Conservation (phyloP, 176 grass and related monocot genomes). For the Tuctoria greenei region DNA sequence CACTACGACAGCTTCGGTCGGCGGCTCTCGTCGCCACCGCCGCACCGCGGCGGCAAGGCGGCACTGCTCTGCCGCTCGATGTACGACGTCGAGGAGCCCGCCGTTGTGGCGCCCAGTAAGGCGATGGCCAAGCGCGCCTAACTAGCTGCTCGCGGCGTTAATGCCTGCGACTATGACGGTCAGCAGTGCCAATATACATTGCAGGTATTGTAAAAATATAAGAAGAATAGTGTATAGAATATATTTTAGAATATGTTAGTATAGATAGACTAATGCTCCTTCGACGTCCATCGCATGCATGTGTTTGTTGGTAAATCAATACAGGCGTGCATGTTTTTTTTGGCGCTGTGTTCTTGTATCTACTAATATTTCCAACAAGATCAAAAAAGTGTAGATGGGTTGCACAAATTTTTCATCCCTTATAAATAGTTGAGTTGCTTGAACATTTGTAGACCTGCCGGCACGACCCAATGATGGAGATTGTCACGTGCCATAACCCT, state of each 20-base stretch:
- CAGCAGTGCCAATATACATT: too few relatives aligned
- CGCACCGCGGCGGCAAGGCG: neutral
- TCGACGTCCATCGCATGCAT: neutral
- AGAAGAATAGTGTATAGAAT: too few relatives aligned
- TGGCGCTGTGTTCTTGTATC: neutral
- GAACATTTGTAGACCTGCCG: too few relatives aligned
- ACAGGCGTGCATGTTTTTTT: neutral
- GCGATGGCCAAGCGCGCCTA: neutral
- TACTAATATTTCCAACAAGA: too few relatives aligned
- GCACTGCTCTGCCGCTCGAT: slow-evolving; percentile 17
- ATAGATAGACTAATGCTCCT: too few relatives aligned
- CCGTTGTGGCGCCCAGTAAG: neutral
- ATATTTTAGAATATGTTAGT: too few relatives aligned
- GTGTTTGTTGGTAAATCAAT: neutral
- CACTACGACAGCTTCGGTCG: slow-evolving; percentile 56
- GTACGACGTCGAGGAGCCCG: slow-evolving; percentile 3
- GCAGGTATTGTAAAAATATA: too few relatives aligned
- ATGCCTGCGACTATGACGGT: neutral
- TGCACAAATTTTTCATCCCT: too few relatives aligned
- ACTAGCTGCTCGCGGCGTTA: neutral
- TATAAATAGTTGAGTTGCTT: neutral
- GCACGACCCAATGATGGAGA: too few relatives aligned
- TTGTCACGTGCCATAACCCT: too few relatives aligned
- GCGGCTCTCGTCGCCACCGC: slow-evolving; percentile 14
- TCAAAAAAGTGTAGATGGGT: too few relatives aligned